Base-by-base conservation (phyloP, 331 rosid species). In the Telfairia occidentalis region DNA sequence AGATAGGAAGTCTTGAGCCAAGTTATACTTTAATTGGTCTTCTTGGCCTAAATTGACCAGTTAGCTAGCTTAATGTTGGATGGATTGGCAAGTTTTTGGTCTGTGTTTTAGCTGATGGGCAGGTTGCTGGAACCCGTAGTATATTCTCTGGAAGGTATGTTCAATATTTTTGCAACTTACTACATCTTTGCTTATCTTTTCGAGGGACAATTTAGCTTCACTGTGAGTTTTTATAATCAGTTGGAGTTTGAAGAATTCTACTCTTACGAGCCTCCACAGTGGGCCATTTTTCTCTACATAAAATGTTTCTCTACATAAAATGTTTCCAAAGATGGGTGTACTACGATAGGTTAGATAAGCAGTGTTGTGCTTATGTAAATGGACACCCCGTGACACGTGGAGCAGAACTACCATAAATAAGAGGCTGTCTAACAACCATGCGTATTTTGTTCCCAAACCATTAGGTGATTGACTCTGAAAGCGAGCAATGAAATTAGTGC, bases 41-140 rank as follows among this genome's bases (percentile, higher is more conserved):
- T 65, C 29, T 64, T 64, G 26, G 24, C 50, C 24, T 67, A 37
- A 40, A 42, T 67, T 42, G 73, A 23, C 34, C 12, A 69, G 57
- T 45, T 45, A 71, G 28, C 76, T 45, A 71, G 28, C 76, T 28
- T 71, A 30, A 11, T 46, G 8, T 71, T 71, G 43, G 58, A 70
- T 70, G 24, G 24, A 49, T 29, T 48, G 18, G 75, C 29, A 28
- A 16, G 45, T 46, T 71, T 18, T 71, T 71, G 38, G 59, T 71
- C 29, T 71, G 60, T 71, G 60, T 48, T 48, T 48, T 49, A 29
- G 76, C 55, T 49, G 75, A 71, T 71, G 59, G 42, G 60, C 13
- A n/a, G 45, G 60, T 71, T 71, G n/a, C 5, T 48, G 76, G 45
- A 18, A 48, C 18, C 40, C 46, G 10, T 71, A 30, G 61, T 16